phyloP scores from a whole-genome alignment of 2,329 filamentous ascomycete genomes.

The Stenocarpella maydis region DNA sequence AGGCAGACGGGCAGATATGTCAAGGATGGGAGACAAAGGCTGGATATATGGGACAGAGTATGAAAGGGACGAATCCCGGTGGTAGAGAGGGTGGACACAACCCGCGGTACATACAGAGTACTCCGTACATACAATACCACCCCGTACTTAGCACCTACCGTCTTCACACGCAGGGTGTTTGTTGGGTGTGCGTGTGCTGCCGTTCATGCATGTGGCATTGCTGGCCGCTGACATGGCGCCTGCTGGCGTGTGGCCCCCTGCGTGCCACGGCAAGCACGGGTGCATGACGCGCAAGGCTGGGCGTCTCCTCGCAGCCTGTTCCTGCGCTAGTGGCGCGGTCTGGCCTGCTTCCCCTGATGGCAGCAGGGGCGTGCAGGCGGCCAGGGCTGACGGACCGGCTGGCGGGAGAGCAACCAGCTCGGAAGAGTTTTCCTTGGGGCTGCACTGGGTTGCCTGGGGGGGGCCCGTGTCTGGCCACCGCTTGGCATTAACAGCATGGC shows the following conservation, averaged over 20 bases:
- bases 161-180: background rate
- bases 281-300: constrained; percentile 5
- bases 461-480: background rate
- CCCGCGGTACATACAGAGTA: too few relatives aligned
- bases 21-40: constrained; percentile 15
- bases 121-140: background rate
- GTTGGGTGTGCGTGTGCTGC: too few relatives aligned
- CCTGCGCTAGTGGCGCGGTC: constrained; percentile 21
- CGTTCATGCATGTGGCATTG: constrained; percentile 16
- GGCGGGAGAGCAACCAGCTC: background rate
- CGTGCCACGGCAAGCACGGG: constrained; percentile 14
- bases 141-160: too few relatives aligned
- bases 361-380: constrained; percentile 6
- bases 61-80: background rate
- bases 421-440: constrained; percentile 6
- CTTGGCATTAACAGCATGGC: too few relatives aligned
- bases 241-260: constrained; percentile 21
- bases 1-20: background rate
- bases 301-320: constrained; percentile 2
- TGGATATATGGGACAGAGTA: constrained; percentile 10
- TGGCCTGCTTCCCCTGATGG: background rate
- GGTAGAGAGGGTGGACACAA: background rate
- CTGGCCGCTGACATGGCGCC: background rate
- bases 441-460: background rate
- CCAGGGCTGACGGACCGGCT: background rate